Percentiles rank a stretch among this genome's conserved stretches.
Conservation (phyloP, 768 basidiomycete genomes). For the Rossbeevera mucosa region DNA sequence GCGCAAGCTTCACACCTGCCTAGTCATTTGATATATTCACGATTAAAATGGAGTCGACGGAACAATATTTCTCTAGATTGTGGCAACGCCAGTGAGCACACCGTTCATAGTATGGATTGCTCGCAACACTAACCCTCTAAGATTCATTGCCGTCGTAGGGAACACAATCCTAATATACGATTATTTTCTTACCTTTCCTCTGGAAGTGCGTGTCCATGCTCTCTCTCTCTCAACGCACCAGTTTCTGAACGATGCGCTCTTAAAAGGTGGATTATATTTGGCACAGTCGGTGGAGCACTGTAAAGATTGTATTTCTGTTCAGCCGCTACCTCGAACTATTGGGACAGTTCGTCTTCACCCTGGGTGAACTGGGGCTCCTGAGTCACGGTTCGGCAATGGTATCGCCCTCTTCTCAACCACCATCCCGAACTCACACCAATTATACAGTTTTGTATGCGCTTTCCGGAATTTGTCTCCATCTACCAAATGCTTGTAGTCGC, state of each 20-base stretch:
- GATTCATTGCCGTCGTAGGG: constrained; percentile 3
- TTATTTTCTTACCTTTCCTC: constrained; percentile 14
- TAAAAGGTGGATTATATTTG: constrained; percentile 9
- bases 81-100: background rate
- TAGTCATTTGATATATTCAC: too few relatives aligned
- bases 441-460: background rate
- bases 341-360: constrained; percentile 4
- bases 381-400: constrained; percentile 11
- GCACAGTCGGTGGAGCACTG: constrained; percentile 6
- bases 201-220: constrained; percentile 10
- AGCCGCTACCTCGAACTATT: constrained; percentile 15
- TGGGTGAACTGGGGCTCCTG: constrained; percentile 15
- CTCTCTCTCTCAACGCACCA: background rate
- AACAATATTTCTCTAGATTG: background rate
- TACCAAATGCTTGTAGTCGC: background rate
- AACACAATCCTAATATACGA: constrained; percentile 11
- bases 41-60: background rate
- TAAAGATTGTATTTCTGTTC: constrained; percentile 14
- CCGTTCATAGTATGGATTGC: background rate
- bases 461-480: background rate
- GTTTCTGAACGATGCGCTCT: background rate
- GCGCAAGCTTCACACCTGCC: too few relatives aligned
- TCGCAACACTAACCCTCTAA: background rate
- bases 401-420: background rate
- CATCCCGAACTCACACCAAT: background rate